Percentiles rank a stretch among this genome's conserved stretches.
Evolutionary conservation across 441 rosid species (phyloP).

Genomic region (Populus hybrid): DNA sequence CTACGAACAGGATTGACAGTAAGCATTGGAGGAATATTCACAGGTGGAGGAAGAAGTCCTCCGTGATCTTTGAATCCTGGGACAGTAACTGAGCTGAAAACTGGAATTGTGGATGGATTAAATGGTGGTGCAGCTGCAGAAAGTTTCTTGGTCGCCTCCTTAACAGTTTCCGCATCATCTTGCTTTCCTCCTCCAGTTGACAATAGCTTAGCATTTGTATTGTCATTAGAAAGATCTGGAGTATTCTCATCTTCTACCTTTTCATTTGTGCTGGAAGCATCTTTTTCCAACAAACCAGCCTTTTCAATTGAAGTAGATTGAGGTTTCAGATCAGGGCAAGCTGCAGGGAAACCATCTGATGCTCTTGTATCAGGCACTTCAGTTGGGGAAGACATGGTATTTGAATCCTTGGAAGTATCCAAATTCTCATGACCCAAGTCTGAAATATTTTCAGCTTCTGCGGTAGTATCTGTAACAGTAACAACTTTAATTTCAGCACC

Average conservation of each 20-base stretch:
- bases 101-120: conserved; percentile 53
- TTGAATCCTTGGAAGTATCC: conserved; percentile 33
- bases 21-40: conserved; percentile 53
- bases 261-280: conserved; percentile 30
- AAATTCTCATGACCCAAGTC: conserved; percentile 23
- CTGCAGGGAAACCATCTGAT: conserved; percentile 24
- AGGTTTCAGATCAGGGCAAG: conserved; percentile 27
- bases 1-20: conserved; percentile 61
- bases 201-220: conserved; percentile 30
- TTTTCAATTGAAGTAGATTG: conserved; percentile 28
- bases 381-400: conserved; percentile 20
- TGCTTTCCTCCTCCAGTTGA: conserved; percentile 40
- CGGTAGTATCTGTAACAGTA: conserved; percentile 23
- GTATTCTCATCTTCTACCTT: conserved; percentile 35
- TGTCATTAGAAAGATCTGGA: conserved; percentile 35
- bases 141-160: conserved; percentile 64
- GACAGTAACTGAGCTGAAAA: conserved; percentile 30
- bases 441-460: conserved; percentile 28
- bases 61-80: conserved; percentile 44
- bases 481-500: conserved; percentile 27
- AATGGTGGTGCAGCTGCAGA: conserved; percentile 92
- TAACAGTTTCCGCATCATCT: conserved; percentile 32
- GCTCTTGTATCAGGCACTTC: conserved; percentile 31
- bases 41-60: conserved; percentile 43
- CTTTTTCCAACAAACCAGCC: conserved; percentile 25